Conservation (phyloP, 2,329 filamentous ascomycete species). For the Colletotrichum godetiae region DNA sequence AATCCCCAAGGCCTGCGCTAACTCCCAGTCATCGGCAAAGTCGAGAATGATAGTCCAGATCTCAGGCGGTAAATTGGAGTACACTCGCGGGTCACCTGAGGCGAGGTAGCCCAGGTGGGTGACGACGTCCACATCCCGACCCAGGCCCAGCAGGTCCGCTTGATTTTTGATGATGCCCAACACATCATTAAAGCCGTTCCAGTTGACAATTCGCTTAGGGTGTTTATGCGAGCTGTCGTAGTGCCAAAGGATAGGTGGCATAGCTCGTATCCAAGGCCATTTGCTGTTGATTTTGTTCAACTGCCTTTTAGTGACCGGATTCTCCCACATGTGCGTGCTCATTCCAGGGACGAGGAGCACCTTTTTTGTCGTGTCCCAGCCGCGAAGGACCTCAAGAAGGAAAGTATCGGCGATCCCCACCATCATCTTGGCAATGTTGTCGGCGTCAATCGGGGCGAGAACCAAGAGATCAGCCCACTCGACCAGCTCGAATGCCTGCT, state of each 20-base stretch:
- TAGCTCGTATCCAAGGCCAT: constrained; percentile 87
- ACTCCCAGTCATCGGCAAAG: constrained; percentile 88
- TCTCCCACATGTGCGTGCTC: constrained; percentile 90
- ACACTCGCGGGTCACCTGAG: constrained; percentile 46
- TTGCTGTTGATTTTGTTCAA: constrained; percentile 84
- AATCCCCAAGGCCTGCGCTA: constrained; percentile 83
- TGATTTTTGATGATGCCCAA: constrained; percentile 81
- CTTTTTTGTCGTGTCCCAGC: constrained; percentile 89
- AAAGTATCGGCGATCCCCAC: constrained; percentile 85
- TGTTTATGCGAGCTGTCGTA: constrained; percentile 67
- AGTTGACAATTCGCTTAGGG: constrained; percentile 66
- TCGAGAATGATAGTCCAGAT: constrained; percentile 92
- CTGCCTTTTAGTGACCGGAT: constrained; percentile 89
- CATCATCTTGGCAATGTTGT: constrained; percentile 88
- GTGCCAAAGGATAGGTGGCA: constrained; percentile 85
- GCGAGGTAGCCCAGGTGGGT: constrained; percentile 51
- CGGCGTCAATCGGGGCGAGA: constrained; percentile 85
- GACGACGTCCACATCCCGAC: constrained; percentile 73
- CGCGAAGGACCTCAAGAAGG: constrained; percentile 82
- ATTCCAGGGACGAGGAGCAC: constrained; percentile 89
- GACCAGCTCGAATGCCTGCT: constrained; percentile 74
- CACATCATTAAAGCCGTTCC: constrained; percentile 77
- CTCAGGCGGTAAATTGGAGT: constrained; percentile 77
- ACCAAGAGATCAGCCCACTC: constrained; percentile 91
- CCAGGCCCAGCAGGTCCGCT: constrained; percentile 79